Base-by-base conservation (phyloP, 2,329 filamentous ascomycete genomes). In the Alternaria conjuncta region DNA sequence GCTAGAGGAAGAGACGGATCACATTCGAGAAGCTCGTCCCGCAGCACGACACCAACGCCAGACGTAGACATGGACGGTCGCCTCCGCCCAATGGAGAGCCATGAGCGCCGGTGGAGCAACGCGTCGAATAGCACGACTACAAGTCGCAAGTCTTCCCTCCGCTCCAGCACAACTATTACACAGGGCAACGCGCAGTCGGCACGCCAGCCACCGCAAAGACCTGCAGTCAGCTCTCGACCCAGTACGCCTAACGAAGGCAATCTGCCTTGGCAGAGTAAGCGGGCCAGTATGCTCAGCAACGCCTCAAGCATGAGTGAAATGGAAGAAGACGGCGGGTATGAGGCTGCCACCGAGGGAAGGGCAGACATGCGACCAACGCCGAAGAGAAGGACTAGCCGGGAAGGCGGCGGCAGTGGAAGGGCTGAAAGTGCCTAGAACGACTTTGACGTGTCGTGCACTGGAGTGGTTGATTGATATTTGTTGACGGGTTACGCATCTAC, bases 101-200 rank as follows among this genome's bases (percentile, higher is more conserved):
- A 59, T 25, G 75, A 78, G 26, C 68, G 78, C 6, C 65, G 77
- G 20, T 79, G 75, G 77, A 79, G 76, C 36, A 79, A 75, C 60
- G 78, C 76, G 6, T 70, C 76, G 2, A 73, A 72, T 10, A 75
- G 70, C 30, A 67, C 73, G 3, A 68, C 70, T 2, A 57, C 68
- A 10, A 66, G 62, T 13, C 60, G 66, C 20, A 66, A 66, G 23
- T 63, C 55, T 3, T 66, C 68, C 1, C 50, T 69, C 9, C 74
- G 75, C 23, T 74, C 75, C 3, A 65, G 67, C 15, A 67, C 68
- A 6, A 63, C 66, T n/a, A 57, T 73, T 20, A 65, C 68, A 9
- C 66, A 71, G 13, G 70, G 71, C 18, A 73, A 65, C 13, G 73
- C 74, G 10, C 73, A 76, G n/a, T 69, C 71, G 2, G 75, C 74